These are phyloP conservation scores for Parietaria judaica DNA, from an alignment of 306 rosid genomes.

Conservation along the genomic window DNA sequence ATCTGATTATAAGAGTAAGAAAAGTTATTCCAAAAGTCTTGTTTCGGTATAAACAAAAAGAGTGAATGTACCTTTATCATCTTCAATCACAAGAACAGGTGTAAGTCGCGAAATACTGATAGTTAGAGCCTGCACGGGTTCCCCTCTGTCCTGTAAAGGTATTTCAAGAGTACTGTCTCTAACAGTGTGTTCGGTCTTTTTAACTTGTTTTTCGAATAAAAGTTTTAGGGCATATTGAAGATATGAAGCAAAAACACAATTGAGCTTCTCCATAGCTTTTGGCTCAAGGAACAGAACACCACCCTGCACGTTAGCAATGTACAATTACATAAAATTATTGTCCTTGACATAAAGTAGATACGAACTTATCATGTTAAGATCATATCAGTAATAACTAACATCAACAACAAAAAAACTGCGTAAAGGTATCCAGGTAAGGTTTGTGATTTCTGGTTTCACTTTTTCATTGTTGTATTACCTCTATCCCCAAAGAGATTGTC, in stretches of 20 bases:
- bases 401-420: not conserved
- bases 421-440: not conserved
- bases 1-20: too few species aligned
- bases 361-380: not conserved
- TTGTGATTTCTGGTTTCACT: not conserved
- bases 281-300: constrained; percentile 67
- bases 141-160: constrained; percentile 33
- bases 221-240: constrained; percentile 32
- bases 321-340: constrained; percentile 9
- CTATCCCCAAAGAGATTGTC: constrained; percentile 45
- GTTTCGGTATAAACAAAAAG: not conserved
- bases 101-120: constrained; percentile 45
- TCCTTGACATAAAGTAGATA: not conserved
- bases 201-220: constrained; percentile 24
- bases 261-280: constrained; percentile 43
- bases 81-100: constrained; percentile 49
- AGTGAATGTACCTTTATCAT: constrained; percentile 48
- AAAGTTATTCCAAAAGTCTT: too few species aligned
- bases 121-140: constrained; percentile 36
- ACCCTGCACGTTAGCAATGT: constrained; percentile 58
- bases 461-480: constrained; percentile 42
- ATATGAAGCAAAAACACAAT: constrained; percentile 39
- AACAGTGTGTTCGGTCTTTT: constrained; percentile 27
- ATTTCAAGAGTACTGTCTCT: constrained; percentile 25
- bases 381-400: not conserved